Evolutionary conservation across 768 basidiomycete species (phyloP), one percentile per base, ranked within the genome.

Genomic region (Boletus rubropictus): DNA sequence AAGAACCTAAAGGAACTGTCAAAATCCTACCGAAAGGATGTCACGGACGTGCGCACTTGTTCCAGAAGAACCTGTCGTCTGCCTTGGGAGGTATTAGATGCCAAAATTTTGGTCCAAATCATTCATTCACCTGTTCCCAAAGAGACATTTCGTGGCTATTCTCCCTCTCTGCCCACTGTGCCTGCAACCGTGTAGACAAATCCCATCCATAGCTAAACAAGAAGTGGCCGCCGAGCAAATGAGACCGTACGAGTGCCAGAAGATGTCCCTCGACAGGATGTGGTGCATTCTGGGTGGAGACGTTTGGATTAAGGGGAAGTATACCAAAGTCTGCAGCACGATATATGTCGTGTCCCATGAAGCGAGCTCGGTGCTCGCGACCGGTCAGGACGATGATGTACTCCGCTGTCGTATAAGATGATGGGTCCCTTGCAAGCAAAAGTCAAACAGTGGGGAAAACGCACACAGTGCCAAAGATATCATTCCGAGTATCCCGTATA

Each of bases 51-150:
- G 21, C 42, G 15, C 5, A 62, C 80, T 81, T 88, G 68, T 99
- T 99, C 95, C 95, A 99, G 69, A 98, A 98, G 70, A 99, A 99
- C 52, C 94, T 78, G 60, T 96, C 92, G 54, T 99, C 96, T 32
- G 84, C 86, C 85, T 94, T 57, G 40, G 44, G 20, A 28, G 17
- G n/a, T 4, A n/a, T 66, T 32, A 59, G 45, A 44, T 21, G 46
- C 22, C 38, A 49, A 18, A 29, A 34, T 9, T 18, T 22, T 18
- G 14, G 15, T 45, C 31, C 12, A 39, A 41, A 41, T 37, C 20
- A 37, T 29, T 33, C 37, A 74, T 80, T 46, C 61, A 89, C 91
- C 66, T 79, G 74, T 70, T 90, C 80, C 87, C 86, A 94, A 39
- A 88, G 70, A 9, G 83, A 72, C 61, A 70, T 83, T 20, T 69